Base-by-base conservation (phyloP, 164 flowering plant species). In the Vitis cinerea region DNA sequence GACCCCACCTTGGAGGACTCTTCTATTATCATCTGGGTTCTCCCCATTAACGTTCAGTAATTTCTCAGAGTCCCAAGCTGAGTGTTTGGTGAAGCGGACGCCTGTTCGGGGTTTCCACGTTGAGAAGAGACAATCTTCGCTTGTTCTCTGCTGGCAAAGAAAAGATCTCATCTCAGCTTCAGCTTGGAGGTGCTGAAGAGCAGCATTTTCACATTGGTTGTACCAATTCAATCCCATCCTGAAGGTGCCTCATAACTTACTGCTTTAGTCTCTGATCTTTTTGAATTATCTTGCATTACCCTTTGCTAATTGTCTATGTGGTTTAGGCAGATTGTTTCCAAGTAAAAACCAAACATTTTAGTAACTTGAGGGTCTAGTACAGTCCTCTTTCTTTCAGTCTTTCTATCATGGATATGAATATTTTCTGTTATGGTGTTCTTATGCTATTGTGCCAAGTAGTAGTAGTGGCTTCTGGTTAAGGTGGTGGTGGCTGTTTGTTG, bases 111-210 rank as follows among this genome's bases (percentile, higher is more conserved):
- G 90, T 31, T 88, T 83, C 67, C 87, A 82, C 48, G 79, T 88
- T 0, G 90, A 83, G 68, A 88, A 83, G 73, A 65, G 77, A 16
- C 84, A 85, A 74, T 66, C 83, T 7, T 81, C 86, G 2, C 84
- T 88, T 13, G 81, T 83, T 52, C 85, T 88, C 8, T 83, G 77
- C 71, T 88, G 90, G 90, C 83, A 86, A 73, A 73, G 74, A 5
- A 68, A 76, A 63, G 90, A 88, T 61, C 88, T 88, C 50, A 47
- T 84, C 31, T 76, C 86, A 0, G 83, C 75, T 55, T 83, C 87
- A 2, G 89, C 89, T 69, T 88, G 92, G 92, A 78, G 83, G 70
- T 86, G 85, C 70, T 88, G 78, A 83, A 37, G 71, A 69, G 59
- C 49, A 44, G 61, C 57, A 17, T 17, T 64, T 59, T 29, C 37